These are phyloP conservation scores for Psilocybe mexicana DNA, from an alignment of 1,284 basidiomycete species.

Conservation along the genomic window DNA sequence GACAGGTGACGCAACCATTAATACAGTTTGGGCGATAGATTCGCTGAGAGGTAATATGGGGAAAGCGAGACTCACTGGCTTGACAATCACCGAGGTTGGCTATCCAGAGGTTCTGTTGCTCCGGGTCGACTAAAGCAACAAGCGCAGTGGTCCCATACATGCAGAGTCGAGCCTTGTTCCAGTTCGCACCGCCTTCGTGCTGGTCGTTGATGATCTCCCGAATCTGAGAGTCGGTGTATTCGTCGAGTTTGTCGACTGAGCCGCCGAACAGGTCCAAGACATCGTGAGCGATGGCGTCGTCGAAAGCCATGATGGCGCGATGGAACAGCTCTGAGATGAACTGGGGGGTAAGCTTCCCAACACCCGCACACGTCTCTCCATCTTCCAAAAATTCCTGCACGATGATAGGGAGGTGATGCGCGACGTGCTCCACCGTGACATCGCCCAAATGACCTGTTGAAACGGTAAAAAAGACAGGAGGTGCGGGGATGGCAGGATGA, in stretches of 20 bases:
- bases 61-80: conserved; percentile 47
- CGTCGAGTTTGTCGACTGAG: conserved; percentile 42
- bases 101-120: conserved; percentile 65
- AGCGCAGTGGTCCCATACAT: conserved; percentile 76
- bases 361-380: conserved; percentile 37
- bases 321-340: conserved; percentile 56
- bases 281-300: conserved; percentile 66
- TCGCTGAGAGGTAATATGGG: conserved; percentile 10
- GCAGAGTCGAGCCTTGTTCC: conserved; percentile 62
- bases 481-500: conserved; percentile 1
- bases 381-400: conserved; percentile 55
- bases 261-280: conserved; percentile 65
- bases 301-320: conserved; percentile 58
- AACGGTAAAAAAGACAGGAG: conserved; percentile 8
- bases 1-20: conserved; percentile 2
- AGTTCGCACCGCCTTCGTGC: conserved; percentile 54
- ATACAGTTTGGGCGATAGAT: neutral
- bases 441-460: conserved; percentile 64
- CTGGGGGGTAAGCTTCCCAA: conserved; percentile 38
- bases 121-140: conserved; percentile 66
- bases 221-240: conserved; percentile 56
- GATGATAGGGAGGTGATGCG: conserved; percentile 67
- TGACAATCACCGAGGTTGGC: conserved; percentile 75
- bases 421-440: conserved; percentile 66
- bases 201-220: conserved; percentile 62